phyloP scores from a whole-genome alignment of 2,329 filamentous ascomycete genomes.

The Myotisia sp. region DNA sequence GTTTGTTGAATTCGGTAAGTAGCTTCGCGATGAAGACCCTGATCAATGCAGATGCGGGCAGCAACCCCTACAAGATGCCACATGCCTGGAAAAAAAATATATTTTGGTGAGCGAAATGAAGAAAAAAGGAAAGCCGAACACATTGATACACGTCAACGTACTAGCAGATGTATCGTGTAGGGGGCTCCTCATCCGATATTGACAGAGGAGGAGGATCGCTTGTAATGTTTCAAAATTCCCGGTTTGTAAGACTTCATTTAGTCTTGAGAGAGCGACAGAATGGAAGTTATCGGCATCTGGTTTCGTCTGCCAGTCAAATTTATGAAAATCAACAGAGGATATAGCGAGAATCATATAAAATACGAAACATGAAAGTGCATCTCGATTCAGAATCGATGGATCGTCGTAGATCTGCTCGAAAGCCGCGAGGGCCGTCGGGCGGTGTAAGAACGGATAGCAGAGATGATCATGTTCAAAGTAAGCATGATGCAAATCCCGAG shows the following conservation, averaged over 20 bases:
- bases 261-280: conserved; percentile 25
- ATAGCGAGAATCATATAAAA: conserved; percentile 35
- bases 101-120: background rate
- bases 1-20: conserved; percentile 17
- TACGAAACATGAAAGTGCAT: conserved; percentile 26
- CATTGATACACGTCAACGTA: background rate
- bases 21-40: conserved; percentile 29
- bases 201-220: conserved; percentile 31
- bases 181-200: conserved; percentile 31
- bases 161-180: conserved; percentile 27
- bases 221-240: conserved; percentile 28
- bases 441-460: conserved; percentile 30
- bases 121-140: background rate
- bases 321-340: conserved; percentile 30
- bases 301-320: conserved; percentile 32
- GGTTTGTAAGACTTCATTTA: conserved; percentile 24
- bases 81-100: conserved; percentile 14
- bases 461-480: conserved; percentile 33
- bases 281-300: conserved; percentile 33
- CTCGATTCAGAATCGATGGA: conserved; percentile 13
- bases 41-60: conserved; percentile 28
- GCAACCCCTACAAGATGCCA: conserved; percentile 35
- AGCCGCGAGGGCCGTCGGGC: conserved; percentile 15
- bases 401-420: conserved; percentile 14
- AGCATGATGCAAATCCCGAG: conserved; percentile 26